Evolutionary conservation across 2,329 filamentous ascomycete genomes (phyloP), one percentile per base, ranked within the genome.

Genomic region (Microcyclosporella mali): DNA sequence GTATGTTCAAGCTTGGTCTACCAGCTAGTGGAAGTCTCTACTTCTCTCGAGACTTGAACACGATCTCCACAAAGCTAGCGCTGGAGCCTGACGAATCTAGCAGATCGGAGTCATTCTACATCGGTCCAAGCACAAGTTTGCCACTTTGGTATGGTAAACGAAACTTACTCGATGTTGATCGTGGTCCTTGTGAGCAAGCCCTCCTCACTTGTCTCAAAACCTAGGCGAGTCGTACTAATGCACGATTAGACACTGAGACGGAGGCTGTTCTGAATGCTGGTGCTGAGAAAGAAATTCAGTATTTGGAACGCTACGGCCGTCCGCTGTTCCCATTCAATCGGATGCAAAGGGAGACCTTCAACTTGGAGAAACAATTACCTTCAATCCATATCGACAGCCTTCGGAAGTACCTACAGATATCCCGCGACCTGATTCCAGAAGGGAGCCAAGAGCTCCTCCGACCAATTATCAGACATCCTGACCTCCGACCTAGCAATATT

Each of bases 1-100:
- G 42, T 37, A 38, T 65, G 3, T 58, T 58, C 30, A 35, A 42
- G 28, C 47, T 65, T 30, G 16, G 10, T 15, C 50, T 66, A 35
- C 56, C 55, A n/a, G 61, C 62, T 21, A 61, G 53, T 33, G 61
- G 61, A 16, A 64, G 62, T 44, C 29, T 66, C 7, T 66, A 62
- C 38, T 56, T 58, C 61, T 45, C 64, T 56, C 36, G 51, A 44
- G 58, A 62, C 32, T 28, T 61, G 15, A 32, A 47, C 28, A n/a
- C 31, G 21, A 41, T 29, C 7, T 37, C 31, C 17, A 47, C 12
- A 15, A 55, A 47, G 17, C 19, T 59, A n/a, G 43, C 56, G 1
- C 18, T 61, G 27, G 34, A 47, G 21, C 33, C 37, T 7, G 17
- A 43, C 6, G 37, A 47, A 14, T 6, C n/a, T 33, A 34, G 33